These are phyloP conservation scores for Chaetomiaceae sp. DNA, from an alignment of 2,329 filamentous ascomycete genomes.

Conservation along the genomic window DNA sequence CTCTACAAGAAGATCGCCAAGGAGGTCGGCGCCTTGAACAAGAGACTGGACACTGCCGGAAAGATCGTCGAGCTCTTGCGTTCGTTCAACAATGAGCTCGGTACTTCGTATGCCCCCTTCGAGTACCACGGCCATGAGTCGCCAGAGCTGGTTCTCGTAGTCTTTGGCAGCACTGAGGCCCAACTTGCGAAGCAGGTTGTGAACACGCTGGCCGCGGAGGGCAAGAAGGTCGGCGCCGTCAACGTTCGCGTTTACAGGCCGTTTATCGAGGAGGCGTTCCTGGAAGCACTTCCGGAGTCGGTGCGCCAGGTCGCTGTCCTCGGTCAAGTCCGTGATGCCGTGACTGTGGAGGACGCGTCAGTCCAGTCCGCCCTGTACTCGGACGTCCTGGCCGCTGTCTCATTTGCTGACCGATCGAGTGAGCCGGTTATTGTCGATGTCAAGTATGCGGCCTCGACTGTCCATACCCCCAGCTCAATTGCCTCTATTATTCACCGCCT, in stretches of 20 bases:
- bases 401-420: slow-evolving; percentile 65
- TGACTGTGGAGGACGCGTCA: slow-evolving; percentile 68
- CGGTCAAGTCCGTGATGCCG: slow-evolving; percentile 76
- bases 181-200: slow-evolving; percentile 81
- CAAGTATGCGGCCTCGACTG: slow-evolving; percentile 75
- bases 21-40: slow-evolving; percentile 55
- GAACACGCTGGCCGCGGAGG: slow-evolving; percentile 64
- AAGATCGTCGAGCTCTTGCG: slow-evolving; percentile 66
- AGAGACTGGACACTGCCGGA: slow-evolving; percentile 67
- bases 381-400: slow-evolving; percentile 82
- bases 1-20: slow-evolving; percentile 63
- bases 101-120: slow-evolving; percentile 87
- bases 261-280: slow-evolving; percentile 91
- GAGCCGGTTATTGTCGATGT: slow-evolving; percentile 69
- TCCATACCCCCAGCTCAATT: slow-evolving; percentile 53
- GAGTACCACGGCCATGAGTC: slow-evolving; percentile 85
- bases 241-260: slow-evolving; percentile 92
- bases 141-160: slow-evolving; percentile 79
- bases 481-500: slow-evolving; percentile 48
- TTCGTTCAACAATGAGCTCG: slow-evolving; percentile 83
- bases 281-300: slow-evolving; percentile 72
- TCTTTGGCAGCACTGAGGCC: slow-evolving; percentile 87
- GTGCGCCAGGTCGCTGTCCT: slow-evolving; percentile 76
- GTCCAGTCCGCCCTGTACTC: slow-evolving; percentile 82
- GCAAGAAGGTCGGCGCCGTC: slow-evolving; percentile 77